Percentiles rank a stretch among this genome's conserved stretches.
phyloP scores from a whole-genome alignment of 192 early-diverging fungal species.

The Fimicolochytrium jonesii region DNA sequence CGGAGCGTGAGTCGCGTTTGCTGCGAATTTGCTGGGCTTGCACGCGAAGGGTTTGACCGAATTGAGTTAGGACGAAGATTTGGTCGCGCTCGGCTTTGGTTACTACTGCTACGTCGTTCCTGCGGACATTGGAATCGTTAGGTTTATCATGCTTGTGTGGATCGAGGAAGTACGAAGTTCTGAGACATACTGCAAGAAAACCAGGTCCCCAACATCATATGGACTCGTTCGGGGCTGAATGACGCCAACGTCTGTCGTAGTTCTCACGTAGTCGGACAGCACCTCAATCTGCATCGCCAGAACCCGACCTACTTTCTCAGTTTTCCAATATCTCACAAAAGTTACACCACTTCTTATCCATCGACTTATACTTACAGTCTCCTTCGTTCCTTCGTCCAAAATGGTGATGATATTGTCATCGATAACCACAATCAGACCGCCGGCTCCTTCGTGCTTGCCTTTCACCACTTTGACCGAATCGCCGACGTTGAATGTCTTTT shows the following conservation, averaged over 20 bases:
- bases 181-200: slow-evolving; percentile 63
- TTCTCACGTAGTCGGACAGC: slow-evolving; percentile 82
- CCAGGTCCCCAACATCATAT: slow-evolving; percentile 86
- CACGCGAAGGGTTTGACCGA: slow-evolving; percentile 57
- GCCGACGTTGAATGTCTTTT: slow-evolving; percentile 86
- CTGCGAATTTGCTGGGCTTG: slow-evolving; percentile 66
- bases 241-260: slow-evolving; percentile 66
- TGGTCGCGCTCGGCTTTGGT: too few relatives aligned
- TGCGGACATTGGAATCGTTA: too few relatives aligned
- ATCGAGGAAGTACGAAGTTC: background rate
- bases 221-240: slow-evolving; percentile 52
- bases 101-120: too few relatives aligned
- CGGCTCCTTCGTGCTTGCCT: slow-evolving; percentile 78
- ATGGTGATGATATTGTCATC: slow-evolving; percentile 64
- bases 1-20: slow-evolving; percentile 53
- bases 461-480: slow-evolving; percentile 93
- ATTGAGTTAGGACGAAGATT: slow-evolving; percentile 78
- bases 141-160: too few relatives aligned
- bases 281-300: slow-evolving; percentile 80
- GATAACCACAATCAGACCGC: slow-evolving; percentile 85
- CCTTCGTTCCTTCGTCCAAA: slow-evolving; percentile 19
- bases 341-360: too few relatives aligned
- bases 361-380: slow-evolving; percentile 25
- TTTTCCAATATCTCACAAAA: background rate
- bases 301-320: background rate